Base-by-base conservation (phyloP, 495 filamentous ascomycete species). In the Elaphomyces granulatus region DNA sequence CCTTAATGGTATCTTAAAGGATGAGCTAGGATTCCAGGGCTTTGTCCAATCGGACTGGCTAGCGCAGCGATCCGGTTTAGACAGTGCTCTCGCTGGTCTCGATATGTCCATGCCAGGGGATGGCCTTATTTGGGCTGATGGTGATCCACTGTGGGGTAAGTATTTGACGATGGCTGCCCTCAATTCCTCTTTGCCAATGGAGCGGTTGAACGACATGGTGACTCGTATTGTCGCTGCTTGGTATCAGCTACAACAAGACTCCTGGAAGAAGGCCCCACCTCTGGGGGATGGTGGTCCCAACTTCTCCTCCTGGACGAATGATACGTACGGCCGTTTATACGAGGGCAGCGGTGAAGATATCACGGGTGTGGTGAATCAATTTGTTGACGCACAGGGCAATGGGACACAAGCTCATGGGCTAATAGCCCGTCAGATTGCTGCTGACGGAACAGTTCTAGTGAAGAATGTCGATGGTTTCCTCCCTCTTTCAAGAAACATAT, bases 61-160 rank as follows among this genome's bases (percentile, higher is more conserved):
- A 3, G 88, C 87, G 4, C 87, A 94, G 54, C 71, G 83, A 20
- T 78, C 77, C 17, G 87, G 87, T 17, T 81, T 94, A 0, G 72
- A 71, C 12, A 81, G 76, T 44, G 81, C 87, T 2, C 58, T 94
- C 15, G 78, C 85, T 15, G 88, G 88, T 1, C 63, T 96, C 9
- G 88, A 95, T 56, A 87, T 94, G 84, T 83, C 73, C 9, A 95
- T 95, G 88, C 90, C 90, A 2, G 88, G 88, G 8, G 87, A 95
- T 58, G 87, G 88, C 1, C 53, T 83, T 8, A 46, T 46, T 10
- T 94, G 83, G 85, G 68, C 67, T 15, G 68, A 87, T 46, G 87
- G 85, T 6, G 57, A 81, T 15, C 78, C 81, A 0, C 68, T 94
- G 0, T 94, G 83, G 80, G 88, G 90, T 1, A 59, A 71, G 9